Base-by-base conservation (phyloP, 2,329 filamentous ascomycete species). In the Metarhizium sp. region DNA sequence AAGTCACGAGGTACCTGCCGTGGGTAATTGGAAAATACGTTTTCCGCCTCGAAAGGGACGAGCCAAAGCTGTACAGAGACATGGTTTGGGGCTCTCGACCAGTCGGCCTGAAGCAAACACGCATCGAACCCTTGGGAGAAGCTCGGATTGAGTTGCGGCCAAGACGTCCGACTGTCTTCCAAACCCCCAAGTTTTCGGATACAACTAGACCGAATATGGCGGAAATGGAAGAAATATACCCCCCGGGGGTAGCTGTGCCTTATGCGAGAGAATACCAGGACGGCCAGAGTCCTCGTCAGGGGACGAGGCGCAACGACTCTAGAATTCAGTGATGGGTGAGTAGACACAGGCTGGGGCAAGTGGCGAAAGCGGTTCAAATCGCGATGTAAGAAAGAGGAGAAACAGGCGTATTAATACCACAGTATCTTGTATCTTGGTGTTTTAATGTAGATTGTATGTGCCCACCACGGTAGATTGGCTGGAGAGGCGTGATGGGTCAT, bases 61-160 rank as follows among this genome's bases (percentile, higher is more conserved):
- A 64, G 46, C 70, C 70, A 3, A 64, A 67, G 54, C 59, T 72
- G 2, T 72, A 72, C 51, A 62, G 62, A 6, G 67, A 71, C 43
- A 47, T 66, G 52, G 66, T 69, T 2, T 71, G 67, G 69, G 65
- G 64, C 2, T 48, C 52, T 42, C 34, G 25, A 56, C 55, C 13
- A 36, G 51, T 30, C 53, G 52, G 55, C 14, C 49, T 57, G 50
- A 52, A 13, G 40, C 40, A 42, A 36, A 54, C 20, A n/a, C 30
- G 16, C 7, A 16, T 10, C 16, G 50, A 45, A 25, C 30, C 10
- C 42, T 18, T 45, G 42, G 42, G 20, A 10, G 42, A 45, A 10
- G 42, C 18, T 18, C 42, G 14, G n/a, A 10, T 45, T 16, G 18
- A 18, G 42, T 20, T 45, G n/a, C 16, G 20, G 42, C 42, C 42